Percentiles rank a stretch among this genome's conserved stretches.
Conservation (phyloP, 306 rosid species). For the Cyclanthera cordifolia region DNA sequence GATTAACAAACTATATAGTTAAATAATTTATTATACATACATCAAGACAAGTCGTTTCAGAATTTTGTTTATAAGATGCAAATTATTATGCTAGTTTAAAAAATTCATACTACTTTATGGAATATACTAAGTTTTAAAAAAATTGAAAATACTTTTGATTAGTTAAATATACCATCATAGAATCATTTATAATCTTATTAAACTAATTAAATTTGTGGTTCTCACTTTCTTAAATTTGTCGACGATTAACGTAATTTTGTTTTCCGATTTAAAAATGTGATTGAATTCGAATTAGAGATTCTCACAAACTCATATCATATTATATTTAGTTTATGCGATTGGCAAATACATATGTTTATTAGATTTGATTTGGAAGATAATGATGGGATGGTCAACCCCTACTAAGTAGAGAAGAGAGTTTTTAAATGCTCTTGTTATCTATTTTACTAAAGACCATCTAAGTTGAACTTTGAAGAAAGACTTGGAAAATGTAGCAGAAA, state of each 20-base stretch:
- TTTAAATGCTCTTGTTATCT: neutral
- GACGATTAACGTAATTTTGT: neutral
- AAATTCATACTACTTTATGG: too few species aligned
- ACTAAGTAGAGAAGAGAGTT: neutral
- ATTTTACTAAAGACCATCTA: too few species aligned
- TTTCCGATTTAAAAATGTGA: neutral
- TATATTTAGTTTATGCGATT: neutral
- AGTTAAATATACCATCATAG: neutral
- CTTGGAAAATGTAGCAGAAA: too few species aligned
- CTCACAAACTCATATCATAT: conserved; percentile 2
- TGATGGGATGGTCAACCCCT: conserved; percentile 3
- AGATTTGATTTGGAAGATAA: neutral
- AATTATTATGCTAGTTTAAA: neutral
- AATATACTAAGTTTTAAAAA: neutral
- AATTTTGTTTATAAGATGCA: neutral
- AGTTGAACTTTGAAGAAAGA: too few species aligned
- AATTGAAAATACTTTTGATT: neutral
- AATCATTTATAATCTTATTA: neutral
- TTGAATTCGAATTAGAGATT: neutral
- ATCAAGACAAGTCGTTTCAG: neutral
- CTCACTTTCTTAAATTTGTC: neutral
- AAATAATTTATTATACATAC: too few species aligned
- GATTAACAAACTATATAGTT: neutral
- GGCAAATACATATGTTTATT: neutral
- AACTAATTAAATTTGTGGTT: neutral